These are phyloP conservation scores for Venturia nashicola DNA, from an alignment of 2,329 filamentous ascomycete genomes.

Conservation along the genomic window DNA sequence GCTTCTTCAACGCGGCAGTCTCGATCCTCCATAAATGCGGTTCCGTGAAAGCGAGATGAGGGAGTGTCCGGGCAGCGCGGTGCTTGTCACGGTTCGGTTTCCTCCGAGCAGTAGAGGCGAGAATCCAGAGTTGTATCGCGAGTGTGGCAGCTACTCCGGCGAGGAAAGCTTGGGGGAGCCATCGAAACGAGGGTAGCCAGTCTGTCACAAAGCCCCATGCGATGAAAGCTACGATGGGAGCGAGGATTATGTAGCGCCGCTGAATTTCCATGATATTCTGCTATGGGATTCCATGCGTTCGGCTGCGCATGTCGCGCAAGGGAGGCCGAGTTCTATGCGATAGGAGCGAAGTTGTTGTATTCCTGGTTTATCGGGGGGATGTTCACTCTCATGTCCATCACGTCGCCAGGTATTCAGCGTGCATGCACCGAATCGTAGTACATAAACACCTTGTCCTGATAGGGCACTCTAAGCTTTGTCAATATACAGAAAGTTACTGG, in stretches of 20 bases:
- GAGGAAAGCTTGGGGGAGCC: slow-evolving; percentile 73
- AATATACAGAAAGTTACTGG: no score
- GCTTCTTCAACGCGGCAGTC: slow-evolving; percentile 50
- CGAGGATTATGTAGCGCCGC: slow-evolving; percentile 59
- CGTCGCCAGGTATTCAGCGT: neutral
- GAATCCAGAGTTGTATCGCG: slow-evolving; percentile 41
- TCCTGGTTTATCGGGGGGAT: neutral
- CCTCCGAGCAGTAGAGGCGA: slow-evolving; percentile 48
- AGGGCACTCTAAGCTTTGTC: no score
- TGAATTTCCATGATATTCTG: slow-evolving; percentile 33
- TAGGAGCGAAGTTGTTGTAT: neutral
- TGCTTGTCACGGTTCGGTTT: slow-evolving; percentile 28
- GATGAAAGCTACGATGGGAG: slow-evolving; percentile 59
- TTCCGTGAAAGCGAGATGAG: slow-evolving; percentile 45
- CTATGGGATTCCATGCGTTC: neutral
- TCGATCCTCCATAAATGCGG: slow-evolving; percentile 58
- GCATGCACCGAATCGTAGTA: neutral
- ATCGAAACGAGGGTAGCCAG: slow-evolving; percentile 74
- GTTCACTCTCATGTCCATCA: neutral
- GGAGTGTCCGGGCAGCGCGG: slow-evolving; percentile 14
- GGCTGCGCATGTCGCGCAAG: neutral
- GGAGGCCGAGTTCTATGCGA: neutral
- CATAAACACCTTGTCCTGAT: neutral
- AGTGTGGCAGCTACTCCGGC: slow-evolving; percentile 49
- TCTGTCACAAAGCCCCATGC: slow-evolving; percentile 79